These are phyloP conservation scores for Nannizziopsis barbatae DNA, from an alignment of 2,329 filamentous ascomycete genomes.

Conservation along the genomic window DNA sequence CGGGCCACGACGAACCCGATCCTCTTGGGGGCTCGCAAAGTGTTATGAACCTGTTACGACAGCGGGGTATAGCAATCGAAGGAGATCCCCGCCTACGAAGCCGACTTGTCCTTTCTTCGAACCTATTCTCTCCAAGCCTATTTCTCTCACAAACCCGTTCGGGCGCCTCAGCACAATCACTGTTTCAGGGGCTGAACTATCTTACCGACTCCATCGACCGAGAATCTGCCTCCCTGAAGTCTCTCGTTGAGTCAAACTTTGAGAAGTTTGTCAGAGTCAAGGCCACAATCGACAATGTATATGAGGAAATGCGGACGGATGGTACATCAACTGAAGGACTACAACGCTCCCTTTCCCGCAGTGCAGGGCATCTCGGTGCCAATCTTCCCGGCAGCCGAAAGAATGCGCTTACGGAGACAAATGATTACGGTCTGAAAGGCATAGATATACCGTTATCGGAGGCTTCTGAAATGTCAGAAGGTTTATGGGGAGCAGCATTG, in stretches of 20 bases:
- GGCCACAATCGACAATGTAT: slow-evolving; percentile 96
- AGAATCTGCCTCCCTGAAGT: slow-evolving; percentile 92
- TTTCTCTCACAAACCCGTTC: slow-evolving; percentile 90
- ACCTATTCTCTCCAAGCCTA: slow-evolving; percentile 81
- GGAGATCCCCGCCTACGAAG: slow-evolving; percentile 74
- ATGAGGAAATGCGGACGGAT: slow-evolving; percentile 83
- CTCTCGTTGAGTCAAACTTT: slow-evolving; percentile 94
- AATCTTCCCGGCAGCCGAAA: slow-evolving; percentile 53
- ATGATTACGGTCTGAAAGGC: slow-evolving; percentile 75
- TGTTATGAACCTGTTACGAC: slow-evolving; percentile 67
- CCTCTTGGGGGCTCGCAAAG: slow-evolving; percentile 80
- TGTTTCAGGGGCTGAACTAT: slow-evolving; percentile 71
- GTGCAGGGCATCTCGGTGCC: slow-evolving; percentile 12
- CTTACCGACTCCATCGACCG: slow-evolving; percentile 90
- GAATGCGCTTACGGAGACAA: slow-evolving; percentile 85
- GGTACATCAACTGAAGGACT: slow-evolving; percentile 39
- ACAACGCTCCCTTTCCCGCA: slow-evolving; percentile 12
- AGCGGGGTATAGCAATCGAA: slow-evolving; percentile 67
- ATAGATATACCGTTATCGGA: slow-evolving; percentile 84
- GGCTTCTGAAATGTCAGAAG: slow-evolving; percentile 85
- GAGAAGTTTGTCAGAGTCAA: slow-evolving; percentile 96
- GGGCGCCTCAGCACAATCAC: slow-evolving; percentile 66
- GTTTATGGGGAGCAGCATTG: slow-evolving; percentile 91
- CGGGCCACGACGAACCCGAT: slow-evolving; percentile 86
- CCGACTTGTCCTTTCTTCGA: slow-evolving; percentile 88